Evolutionary conservation across 2,329 filamentous ascomycete species (phyloP).

Genomic region (Exophiala sp.): DNA sequence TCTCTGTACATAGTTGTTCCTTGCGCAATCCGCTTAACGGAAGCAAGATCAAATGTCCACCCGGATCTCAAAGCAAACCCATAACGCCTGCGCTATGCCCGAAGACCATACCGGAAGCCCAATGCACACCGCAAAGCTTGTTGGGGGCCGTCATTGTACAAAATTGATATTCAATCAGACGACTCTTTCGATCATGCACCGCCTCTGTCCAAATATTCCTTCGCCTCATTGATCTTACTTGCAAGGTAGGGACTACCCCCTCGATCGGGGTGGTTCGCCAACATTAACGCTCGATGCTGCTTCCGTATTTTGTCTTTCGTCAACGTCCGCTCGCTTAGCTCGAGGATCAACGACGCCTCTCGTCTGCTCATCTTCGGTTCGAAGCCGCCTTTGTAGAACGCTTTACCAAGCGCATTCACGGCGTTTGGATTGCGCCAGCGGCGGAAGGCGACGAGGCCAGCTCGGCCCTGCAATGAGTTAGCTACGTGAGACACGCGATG

Average conservation of each 20-base stretch:
- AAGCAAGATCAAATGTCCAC: too few species aligned
- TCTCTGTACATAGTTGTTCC: background rate
- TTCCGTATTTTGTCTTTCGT: constrained; percentile 94
- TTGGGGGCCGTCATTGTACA: too few species aligned
- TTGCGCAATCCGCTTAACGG: too few species aligned
- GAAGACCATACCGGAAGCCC: background rate
- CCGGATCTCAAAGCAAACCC: background rate
- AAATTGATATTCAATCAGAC: too few species aligned
- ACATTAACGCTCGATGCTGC: constrained; percentile 91
- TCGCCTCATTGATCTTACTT: constrained; percentile 97
- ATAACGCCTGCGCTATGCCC: constrained; percentile 20
- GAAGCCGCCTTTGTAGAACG: constrained; percentile 98
- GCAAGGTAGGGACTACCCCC: constrained; percentile 94
- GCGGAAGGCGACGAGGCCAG: constrained; percentile 83
- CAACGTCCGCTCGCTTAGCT: constrained; percentile 82
- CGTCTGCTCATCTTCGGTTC: constrained; percentile 89
- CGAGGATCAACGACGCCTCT: constrained; percentile 86
- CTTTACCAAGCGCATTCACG: constrained; percentile 75
- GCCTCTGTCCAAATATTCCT: constrained; percentile 84
- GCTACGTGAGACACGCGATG: background rate
- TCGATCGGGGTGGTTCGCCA: constrained; percentile 95
- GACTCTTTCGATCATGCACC: constrained; percentile 24
- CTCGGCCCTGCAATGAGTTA: constrained; percentile 65
- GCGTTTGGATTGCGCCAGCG: constrained; percentile 65
- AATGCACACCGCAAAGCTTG: background rate